Percentiles rank a stretch among this genome's conserved stretches.
These are phyloP conservation scores for Agaricales sp. DNA, from an alignment of 1,284 basidiomycete species.

Conservation along the genomic window DNA sequence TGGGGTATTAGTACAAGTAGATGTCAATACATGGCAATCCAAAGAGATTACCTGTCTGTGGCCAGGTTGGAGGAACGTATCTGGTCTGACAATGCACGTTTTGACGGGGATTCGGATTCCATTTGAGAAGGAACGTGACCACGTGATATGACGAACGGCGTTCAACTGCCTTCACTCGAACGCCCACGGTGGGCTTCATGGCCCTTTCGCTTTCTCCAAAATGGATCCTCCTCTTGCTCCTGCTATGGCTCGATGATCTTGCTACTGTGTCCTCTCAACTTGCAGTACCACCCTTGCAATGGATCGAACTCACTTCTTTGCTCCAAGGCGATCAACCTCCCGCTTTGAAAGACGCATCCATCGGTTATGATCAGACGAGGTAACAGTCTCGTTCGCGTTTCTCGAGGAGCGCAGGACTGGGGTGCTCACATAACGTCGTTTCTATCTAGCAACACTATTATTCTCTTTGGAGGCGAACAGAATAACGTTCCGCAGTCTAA, in stretches of 20 bases:
- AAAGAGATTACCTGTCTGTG: background rate
- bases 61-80: background rate
- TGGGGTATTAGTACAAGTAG: slow-evolving; percentile 6
- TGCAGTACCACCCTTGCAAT: slow-evolving; percentile 47
- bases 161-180: slow-evolving; percentile 2
- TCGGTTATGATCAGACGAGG: slow-evolving; percentile 50
- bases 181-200: slow-evolving; percentile 2
- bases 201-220: background rate
- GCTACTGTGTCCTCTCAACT: slow-evolving; percentile 17
- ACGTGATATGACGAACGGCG: background rate
- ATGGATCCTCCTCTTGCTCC: slow-evolving; percentile 16
- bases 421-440: background rate
- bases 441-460: slow-evolving; percentile 33
- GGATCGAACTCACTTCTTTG: slow-evolving; percentile 58
- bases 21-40: background rate
- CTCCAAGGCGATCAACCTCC: slow-evolving; percentile 46
- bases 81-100: background rate
- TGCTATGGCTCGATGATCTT: slow-evolving; percentile 14
- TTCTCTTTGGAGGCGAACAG: slow-evolving; percentile 67
- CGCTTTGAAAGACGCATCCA: slow-evolving; percentile 58
- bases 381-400: slow-evolving; percentile 17
- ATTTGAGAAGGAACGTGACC: background rate
- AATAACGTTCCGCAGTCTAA: slow-evolving; percentile 49
- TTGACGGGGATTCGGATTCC: background rate
- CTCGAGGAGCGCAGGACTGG: background rate